Base-by-base conservation (phyloP, 108 stramenopile species). In the Skeletonema grethae region DNA sequence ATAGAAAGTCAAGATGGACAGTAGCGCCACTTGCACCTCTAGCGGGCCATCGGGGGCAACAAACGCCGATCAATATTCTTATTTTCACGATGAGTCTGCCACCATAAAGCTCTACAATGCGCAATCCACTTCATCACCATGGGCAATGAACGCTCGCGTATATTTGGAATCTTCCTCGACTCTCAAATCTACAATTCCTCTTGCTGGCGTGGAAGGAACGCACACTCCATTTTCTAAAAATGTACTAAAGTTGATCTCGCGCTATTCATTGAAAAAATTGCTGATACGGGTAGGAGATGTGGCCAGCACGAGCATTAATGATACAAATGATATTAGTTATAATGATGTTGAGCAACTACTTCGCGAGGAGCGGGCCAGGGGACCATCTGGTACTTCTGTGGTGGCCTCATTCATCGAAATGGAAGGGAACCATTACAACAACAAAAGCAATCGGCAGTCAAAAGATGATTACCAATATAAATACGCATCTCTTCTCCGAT, bases 91-190 rank as follows among this genome's bases (percentile, higher is more conserved):
- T 39, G 77, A 78, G 66, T 71, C 70, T 30, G 70, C 77, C 18
- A 71, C 70, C 12, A 61, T 78, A 39, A 64, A 46, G 36, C 57
- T 77, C 45, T 48, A 71, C 48, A 60, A 67, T 13, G 48, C 38
- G 13, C 8, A 30, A 66, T 25, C 31, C 10, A 39, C 29, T 36
- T 8, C 63, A 20, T 25, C 71, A 39, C 48, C 77, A 30, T 71
- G 70, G 70, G 57, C 72, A 28, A 46, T 73, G 50, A 61, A 80
- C 53, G 50, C 72, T 6, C 71, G 67, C 25, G 72, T 80, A 20
- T 53, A 57, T 32, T 50, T 80, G 41, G 79, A 80, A 65, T 80
- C 79, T 10, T 65, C 71, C 12, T 68, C 79, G 9, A 80, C 79
- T 5, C 65, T 73, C 43, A 28, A 28, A 39, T 69, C 79, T 31